Conservation (phyloP, 2,329 filamentous ascomycete species). For the Lachnellula cervina region DNA sequence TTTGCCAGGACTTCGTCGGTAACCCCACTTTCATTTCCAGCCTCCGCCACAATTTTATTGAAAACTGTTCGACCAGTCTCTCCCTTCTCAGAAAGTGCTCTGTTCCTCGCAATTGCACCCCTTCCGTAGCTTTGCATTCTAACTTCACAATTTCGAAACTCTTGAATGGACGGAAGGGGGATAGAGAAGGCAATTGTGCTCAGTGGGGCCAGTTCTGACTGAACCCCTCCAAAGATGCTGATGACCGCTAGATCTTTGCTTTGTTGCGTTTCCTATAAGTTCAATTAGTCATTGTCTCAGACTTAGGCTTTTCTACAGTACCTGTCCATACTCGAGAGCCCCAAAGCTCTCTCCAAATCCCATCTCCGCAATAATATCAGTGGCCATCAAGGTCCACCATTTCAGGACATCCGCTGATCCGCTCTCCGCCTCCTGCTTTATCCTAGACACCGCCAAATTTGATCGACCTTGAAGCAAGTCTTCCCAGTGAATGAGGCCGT, state of each 20-base stretch:
- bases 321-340: constrained; percentile 46
- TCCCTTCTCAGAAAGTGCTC: not conserved
- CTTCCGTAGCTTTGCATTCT: not conserved
- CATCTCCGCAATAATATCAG: constrained; percentile 50
- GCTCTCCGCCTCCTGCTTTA: constrained; percentile 38
- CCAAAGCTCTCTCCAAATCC: constrained; percentile 52
- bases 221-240: constrained; percentile 21
- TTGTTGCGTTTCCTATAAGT: constrained; percentile 25
- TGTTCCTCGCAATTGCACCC: not conserved
- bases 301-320: constrained; percentile 23
- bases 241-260: constrained; percentile 35
- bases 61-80: constrained; percentile 1
- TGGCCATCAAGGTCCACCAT: constrained; percentile 51
- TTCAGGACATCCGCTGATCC: constrained; percentile 42
- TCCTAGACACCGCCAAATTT: constrained; percentile 38
- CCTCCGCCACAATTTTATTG: constrained; percentile 3
- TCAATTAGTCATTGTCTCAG: not conserved
- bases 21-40: not conserved
- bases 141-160: not conserved
- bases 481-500: constrained; percentile 18
- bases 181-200: constrained; percentile 15
- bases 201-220: constrained; percentile 29
- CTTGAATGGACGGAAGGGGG: constrained; percentile 18
- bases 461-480: constrained; percentile 35
- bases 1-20: not conserved